These are phyloP conservation scores for Pleurotus cornucopiae DNA, from an alignment of 768 basidiomycete species.

Conservation along the genomic window DNA sequence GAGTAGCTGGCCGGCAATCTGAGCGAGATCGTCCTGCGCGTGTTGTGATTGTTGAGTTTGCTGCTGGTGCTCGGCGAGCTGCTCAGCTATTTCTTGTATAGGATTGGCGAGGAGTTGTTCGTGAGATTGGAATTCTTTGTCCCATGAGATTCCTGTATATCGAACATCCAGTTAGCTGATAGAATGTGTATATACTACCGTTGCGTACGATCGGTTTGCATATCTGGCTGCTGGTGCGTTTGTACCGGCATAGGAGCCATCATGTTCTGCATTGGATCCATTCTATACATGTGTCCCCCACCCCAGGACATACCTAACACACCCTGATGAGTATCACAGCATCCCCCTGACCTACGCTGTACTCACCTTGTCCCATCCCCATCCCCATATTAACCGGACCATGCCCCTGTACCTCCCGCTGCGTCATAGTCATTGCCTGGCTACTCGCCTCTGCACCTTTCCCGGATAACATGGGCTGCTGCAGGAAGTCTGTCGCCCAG, in stretches of 20 bases:
- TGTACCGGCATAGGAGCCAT: conserved; percentile 11
- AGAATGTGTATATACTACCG: neutral
- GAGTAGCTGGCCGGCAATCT: conserved; percentile 74
- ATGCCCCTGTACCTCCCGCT: too few species aligned
- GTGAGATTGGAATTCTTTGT: conserved; percentile 59
- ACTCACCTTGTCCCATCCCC: neutral
- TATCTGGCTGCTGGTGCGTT: conserved; percentile 21
- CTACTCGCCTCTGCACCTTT: too few species aligned
- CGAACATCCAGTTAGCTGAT: neutral
- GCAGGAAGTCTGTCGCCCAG: conserved; percentile 66
- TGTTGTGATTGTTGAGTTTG: conserved; percentile 19
- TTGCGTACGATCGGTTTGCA: conserved; percentile 40
- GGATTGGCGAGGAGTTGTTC: conserved; percentile 32
- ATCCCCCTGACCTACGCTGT: too few species aligned
- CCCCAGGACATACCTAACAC: conserved; percentile 14
- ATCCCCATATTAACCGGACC: too few species aligned
- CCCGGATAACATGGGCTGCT: neutral
- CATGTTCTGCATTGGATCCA: neutral
- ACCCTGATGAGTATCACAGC: neutral
- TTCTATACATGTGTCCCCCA: conserved; percentile 11
- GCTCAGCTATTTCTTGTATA: neutral
- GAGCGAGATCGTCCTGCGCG: conserved; percentile 71
- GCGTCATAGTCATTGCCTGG: too few species aligned
- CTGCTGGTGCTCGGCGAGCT: conserved; percentile 17
- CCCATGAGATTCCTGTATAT: conserved; percentile 48